Evolutionary conservation across 1,284 basidiomycete species (phyloP).

Genomic region (Sutorius eximius): DNA sequence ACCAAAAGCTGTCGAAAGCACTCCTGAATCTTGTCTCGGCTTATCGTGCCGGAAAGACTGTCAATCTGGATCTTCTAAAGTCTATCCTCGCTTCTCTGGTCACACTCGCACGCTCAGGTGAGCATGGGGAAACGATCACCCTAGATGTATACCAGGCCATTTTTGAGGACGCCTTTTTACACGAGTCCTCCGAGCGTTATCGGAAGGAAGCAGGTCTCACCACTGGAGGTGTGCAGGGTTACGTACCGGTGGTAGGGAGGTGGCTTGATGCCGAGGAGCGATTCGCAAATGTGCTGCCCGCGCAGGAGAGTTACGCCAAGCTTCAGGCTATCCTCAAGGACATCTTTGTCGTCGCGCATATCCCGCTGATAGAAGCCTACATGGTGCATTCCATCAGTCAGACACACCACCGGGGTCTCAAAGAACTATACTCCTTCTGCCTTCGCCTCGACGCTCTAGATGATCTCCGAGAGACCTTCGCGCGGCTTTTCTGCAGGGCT

Average conservation of each 20-base stretch:
- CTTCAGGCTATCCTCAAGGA: not conserved
- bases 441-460: not conserved
- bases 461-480: not conserved
- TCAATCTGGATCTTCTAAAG: not conserved
- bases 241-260: not conserved
- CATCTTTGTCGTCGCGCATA: not conserved
- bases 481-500: not conserved
- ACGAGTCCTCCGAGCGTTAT: not conserved
- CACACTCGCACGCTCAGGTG: not conserved
- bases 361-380: not conserved
- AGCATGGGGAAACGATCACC: not conserved
- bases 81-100: conserved; percentile 3
- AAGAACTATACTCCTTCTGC: not conserved
- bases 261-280: not conserved
- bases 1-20: not conserved
- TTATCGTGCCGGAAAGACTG: not conserved
- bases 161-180: conserved; percentile 2
- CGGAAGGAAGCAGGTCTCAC: not conserved
- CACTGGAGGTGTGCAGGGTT: not conserved
- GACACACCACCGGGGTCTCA: not conserved
- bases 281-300: not conserved
- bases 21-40: not conserved
- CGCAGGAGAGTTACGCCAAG: not conserved
- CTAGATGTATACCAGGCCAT: not conserved
- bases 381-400: not conserved